These are phyloP conservation scores for Glaciozyma antarctica DNA, from an alignment of 768 basidiomycete genomes.

Conservation along the genomic window DNA sequence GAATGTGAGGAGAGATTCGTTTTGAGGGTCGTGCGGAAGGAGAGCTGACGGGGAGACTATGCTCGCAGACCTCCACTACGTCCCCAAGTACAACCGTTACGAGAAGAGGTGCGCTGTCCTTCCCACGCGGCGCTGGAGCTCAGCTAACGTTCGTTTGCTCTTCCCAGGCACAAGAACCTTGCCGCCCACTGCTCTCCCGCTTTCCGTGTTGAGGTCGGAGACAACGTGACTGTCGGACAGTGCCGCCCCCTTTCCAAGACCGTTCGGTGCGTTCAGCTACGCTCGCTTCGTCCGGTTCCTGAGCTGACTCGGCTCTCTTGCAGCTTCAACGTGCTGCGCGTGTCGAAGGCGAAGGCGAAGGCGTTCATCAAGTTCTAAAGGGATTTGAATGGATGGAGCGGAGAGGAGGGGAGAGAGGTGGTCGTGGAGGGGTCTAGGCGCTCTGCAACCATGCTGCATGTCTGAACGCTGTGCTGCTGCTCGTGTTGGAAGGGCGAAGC, in stretches of 20 bases:
- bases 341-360: conserved; percentile 86
- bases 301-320: conserved; percentile 35
- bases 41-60: neutral
- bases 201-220: conserved; percentile 94
- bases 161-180: conserved; percentile 73
- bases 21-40: neutral
- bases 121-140: neutral
- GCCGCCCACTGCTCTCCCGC: conserved; percentile 94
- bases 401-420: neutral
- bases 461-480: no score
- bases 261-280: conserved; percentile 22
- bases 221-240: conserved; percentile 93
- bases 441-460: conserved; percentile 3
- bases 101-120: conserved; percentile 52
- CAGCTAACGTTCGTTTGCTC: neutral
- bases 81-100: conserved; percentile 99
- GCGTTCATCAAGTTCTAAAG: conserved; percentile 61
- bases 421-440: neutral
- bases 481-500: no score
- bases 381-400: neutral
- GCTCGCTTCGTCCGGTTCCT: neutral
- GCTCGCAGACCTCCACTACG: conserved; percentile 68
- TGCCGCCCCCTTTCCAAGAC: conserved; percentile 99
- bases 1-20: conserved; percentile 36
- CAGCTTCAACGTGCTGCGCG: conserved; percentile 97